Percentiles rank a stretch among this genome's conserved stretches.
phyloP scores from a whole-genome alignment of 1,139 yeast genomes.

The Spencermartinsiella ligniputridi region DNA sequence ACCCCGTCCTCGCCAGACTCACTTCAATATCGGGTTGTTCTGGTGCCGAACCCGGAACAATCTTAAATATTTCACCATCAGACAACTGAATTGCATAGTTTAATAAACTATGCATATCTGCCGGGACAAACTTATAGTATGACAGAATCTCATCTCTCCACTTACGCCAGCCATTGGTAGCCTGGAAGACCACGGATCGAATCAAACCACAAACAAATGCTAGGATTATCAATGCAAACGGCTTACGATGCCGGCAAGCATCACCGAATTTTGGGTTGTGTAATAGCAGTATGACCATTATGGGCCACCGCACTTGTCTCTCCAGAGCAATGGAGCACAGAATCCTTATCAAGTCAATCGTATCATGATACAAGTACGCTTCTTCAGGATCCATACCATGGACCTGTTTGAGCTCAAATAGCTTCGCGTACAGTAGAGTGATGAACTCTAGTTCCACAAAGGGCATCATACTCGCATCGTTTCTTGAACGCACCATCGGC shows the following conservation, averaged over 20 bases:
- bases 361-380: neutral
- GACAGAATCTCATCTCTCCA: neutral
- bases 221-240: conserved; percentile 3
- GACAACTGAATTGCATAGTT: neutral
- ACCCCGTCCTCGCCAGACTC: neutral
- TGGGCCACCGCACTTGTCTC: neutral
- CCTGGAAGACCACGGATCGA: neutral
- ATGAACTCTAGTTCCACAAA: conserved; percentile 1
- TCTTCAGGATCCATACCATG: neutral
- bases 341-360: conserved; percentile 1
- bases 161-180: neutral
- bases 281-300: neutral
- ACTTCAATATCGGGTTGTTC: neutral
- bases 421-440: neutral
- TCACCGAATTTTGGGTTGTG: conserved; percentile 1
- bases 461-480: neutral
- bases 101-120: neutral
- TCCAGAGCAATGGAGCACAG: neutral
- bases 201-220: neutral
- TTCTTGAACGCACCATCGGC: neutral
- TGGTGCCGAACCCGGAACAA: neutral
- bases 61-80: neutral
- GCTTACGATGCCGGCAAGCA: conserved; percentile 1
- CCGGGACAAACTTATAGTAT: neutral
- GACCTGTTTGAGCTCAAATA: neutral